phyloP scores from a whole-genome alignment of 2,329 filamentous ascomycete genomes.

The Calonectria pauciramosa region DNA sequence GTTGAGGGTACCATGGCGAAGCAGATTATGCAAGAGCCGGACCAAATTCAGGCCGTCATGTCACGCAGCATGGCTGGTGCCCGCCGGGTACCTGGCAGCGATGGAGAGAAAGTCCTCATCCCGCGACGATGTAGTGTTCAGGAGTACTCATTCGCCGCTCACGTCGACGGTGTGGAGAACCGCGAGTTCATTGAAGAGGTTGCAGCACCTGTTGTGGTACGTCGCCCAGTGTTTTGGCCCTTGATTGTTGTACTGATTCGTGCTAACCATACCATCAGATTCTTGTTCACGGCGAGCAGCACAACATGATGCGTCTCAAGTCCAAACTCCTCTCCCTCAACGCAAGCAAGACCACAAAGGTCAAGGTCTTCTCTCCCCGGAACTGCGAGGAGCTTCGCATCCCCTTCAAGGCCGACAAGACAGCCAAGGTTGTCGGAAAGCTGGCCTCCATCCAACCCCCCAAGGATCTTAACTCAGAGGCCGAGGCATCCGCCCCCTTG shows the following conservation, averaged over 20 bases:
- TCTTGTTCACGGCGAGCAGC: slow-evolving; percentile 95
- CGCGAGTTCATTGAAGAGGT: slow-evolving; percentile 97
- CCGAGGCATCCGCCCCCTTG: slow-evolving; percentile 60
- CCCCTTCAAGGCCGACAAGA: slow-evolving; percentile 94
- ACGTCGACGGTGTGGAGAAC: slow-evolving; percentile 96
- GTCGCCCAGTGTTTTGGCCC: slow-evolving; percentile 53
- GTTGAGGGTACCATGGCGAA: slow-evolving; percentile 99
- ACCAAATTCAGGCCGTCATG: slow-evolving; percentile 95
- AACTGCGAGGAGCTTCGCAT: slow-evolving; percentile 97
- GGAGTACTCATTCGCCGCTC: slow-evolving; percentile 95
- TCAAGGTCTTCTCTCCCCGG: slow-evolving; percentile 92
- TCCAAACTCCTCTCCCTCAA: slow-evolving; percentile 96
- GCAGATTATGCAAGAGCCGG: slow-evolving; percentile 93
- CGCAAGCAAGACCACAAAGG: slow-evolving; percentile 81
- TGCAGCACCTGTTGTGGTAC: slow-evolving; percentile 89
- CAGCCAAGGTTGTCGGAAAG: slow-evolving; percentile 95
- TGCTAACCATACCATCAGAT: slow-evolving; percentile 69
- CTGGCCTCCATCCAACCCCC: slow-evolving; percentile 86
- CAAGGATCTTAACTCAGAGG: slow-evolving; percentile 43
- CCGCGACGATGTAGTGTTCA: slow-evolving; percentile 92
- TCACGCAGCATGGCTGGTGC: slow-evolving; percentile 76
- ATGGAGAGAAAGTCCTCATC: slow-evolving; percentile 91
- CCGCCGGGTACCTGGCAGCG: slow-evolving; percentile 72
- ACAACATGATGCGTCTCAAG: slow-evolving; percentile 98
- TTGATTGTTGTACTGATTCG: neutral